Evolutionary conservation across 2,329 filamentous ascomycete genomes (phyloP).

Genomic region (Fonsecaea monophora): DNA sequence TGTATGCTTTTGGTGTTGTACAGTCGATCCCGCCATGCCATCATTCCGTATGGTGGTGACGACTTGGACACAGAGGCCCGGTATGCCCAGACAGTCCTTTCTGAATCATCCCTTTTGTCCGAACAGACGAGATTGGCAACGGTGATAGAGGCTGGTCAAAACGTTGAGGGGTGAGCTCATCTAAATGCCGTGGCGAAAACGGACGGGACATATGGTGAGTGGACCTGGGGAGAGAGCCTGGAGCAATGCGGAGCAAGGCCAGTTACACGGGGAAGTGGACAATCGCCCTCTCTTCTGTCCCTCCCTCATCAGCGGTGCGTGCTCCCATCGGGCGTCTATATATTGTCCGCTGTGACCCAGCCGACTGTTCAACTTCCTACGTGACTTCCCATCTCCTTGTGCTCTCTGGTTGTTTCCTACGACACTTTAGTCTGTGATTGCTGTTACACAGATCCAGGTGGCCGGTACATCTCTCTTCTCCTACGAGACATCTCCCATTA

Average conservation of each 20-base stretch:
- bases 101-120: conserved; percentile 24
- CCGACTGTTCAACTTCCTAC: neutral
- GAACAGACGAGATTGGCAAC: conserved; percentile 10
- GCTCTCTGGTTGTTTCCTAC: neutral
- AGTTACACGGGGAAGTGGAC: conserved; percentile 26
- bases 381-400: conserved; percentile 2
- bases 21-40: conserved; percentile 8
- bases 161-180: conserved; percentile 9
- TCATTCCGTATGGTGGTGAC: neutral
- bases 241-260: conserved; percentile 24
- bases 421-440: neutral
- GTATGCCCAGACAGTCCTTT: conserved; percentile 2
- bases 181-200: neutral
- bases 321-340: conserved; percentile 24
- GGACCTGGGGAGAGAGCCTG: conserved; percentile 29
- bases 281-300: conserved; percentile 12
- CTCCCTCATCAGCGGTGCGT: conserved; percentile 21
- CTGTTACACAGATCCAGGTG: conserved; percentile 12
- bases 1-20: neutral
- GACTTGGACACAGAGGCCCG: neutral
- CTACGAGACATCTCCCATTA: neutral
- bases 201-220: neutral
- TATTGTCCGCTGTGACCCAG: conserved; percentile 23
- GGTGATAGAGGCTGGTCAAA: neutral
- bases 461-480: conserved; percentile 2